phyloP scores from a whole-genome alignment of 202 grass and related monocot species.

The Hordeum pubiflorum region DNA sequence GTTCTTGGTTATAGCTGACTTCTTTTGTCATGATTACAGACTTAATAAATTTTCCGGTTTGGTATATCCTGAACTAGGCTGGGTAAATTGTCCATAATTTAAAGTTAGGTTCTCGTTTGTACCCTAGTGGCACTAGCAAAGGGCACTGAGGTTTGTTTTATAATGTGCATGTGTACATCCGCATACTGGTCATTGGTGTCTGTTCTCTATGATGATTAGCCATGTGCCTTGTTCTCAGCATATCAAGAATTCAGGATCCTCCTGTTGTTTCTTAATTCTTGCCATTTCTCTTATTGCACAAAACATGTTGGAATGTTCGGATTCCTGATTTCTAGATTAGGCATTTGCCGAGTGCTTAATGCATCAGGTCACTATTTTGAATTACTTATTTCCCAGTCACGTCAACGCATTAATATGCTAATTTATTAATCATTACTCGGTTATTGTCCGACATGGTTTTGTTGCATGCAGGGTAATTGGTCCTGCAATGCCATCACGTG shows the following conservation, averaged over 20 bases:
- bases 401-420: neutral
- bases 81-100: neutral
- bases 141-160: neutral
- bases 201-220: neutral
- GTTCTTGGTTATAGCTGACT: neutral
- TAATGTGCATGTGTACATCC: neutral
- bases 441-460: constrained; percentile 21
- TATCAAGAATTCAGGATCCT: neutral
- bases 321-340: neutral
- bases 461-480: constrained; percentile 62
- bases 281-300: neutral
- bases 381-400: neutral
- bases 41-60: neutral
- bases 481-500: constrained; percentile 94
- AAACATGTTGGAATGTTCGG: neutral
- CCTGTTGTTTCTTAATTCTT: neutral
- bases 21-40: neutral
- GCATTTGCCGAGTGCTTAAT: neutral
- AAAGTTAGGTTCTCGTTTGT: neutral
- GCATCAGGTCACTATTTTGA: neutral
- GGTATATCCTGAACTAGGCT: neutral
- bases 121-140: neutral
- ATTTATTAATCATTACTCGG: neutral
- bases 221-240: neutral
- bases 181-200: neutral